Conservation (phyloP, 176 grass and related monocot genomes). For the Ananas comosus region DNA sequence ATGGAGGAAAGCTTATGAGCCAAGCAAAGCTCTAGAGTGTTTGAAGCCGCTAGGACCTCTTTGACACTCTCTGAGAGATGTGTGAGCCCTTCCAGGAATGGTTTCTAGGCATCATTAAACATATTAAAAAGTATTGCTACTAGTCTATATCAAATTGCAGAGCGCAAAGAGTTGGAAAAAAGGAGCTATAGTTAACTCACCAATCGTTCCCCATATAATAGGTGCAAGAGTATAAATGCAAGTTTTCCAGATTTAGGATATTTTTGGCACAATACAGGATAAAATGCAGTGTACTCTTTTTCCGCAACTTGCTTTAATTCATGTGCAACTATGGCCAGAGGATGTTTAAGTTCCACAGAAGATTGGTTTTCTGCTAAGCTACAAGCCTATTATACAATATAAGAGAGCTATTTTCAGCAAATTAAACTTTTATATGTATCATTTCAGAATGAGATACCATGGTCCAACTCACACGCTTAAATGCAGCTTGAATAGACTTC, state of each 20-base stretch:
- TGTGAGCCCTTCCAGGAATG: constrained; percentile 36
- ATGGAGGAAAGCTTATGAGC: constrained; percentile 47
- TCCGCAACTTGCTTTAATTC: constrained; percentile 56
- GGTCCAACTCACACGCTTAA: constrained; percentile 49
- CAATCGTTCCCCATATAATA: constrained; percentile 64
- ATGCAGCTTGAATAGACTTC: constrained; percentile 67
- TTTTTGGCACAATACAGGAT: constrained; percentile 42
- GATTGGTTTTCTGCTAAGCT: constrained; percentile 35
- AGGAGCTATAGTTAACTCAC: constrained; percentile 32
- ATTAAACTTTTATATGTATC: not conserved
- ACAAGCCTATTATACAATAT: constrained; percentile 37
- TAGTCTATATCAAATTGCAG: not conserved
- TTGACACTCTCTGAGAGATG: constrained; percentile 41
- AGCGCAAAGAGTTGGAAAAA: constrained; percentile 9
- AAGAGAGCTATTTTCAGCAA: constrained; percentile 5
- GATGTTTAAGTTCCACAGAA: constrained; percentile 42
- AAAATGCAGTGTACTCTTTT: constrained; percentile 54
- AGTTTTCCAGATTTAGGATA: constrained; percentile 65
- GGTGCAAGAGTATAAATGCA: constrained; percentile 52
- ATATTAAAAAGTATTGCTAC: constrained; percentile 14
- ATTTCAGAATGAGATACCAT: constrained; percentile 1
- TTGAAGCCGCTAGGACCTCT: constrained; percentile 47
- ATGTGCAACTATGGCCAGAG: constrained; percentile 52
- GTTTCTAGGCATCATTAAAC: constrained; percentile 43
- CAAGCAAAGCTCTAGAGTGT: constrained; percentile 64